Base-by-base conservation (phyloP, 176 grass and related monocot genomes). In the Tillandsia leiboldiana region DNA sequence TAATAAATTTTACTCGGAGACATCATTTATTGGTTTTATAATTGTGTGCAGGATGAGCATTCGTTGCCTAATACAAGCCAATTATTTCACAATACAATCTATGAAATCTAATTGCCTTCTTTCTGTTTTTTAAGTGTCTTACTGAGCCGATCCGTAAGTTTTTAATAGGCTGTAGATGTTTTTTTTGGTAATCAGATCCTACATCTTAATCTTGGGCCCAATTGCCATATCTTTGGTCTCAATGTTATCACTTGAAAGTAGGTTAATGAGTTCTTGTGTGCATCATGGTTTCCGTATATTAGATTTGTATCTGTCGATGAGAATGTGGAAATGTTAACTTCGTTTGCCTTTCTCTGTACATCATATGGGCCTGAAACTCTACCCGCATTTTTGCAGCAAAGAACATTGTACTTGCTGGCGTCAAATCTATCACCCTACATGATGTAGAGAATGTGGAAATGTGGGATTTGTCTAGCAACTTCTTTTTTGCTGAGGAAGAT, bases 381-480 rank as follows among this genome's bases (percentile, higher is more conserved):
- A 59, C 3, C 20, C 51, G 49, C 64, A 3, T 65, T 78, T 59
- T 59, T 83, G 65, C 90, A 93, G 90, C 90, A 63, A 93, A 93
- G 83, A 93, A 93, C 75, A 78, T 93, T 77, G 74, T 84, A 81
- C 80, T 93, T 64, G 86, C 83, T 12, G 90, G 90, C 64, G 80
- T 93, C 71, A 89, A 86, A 72, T 89, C 86, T 76, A 48, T 94
- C 51, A 89, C 86, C 59, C 71, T 94, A 58, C 90, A 94, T 73
- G 90, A 94, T 75, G 68, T 24, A 11, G 64, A 68, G 75, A 84
- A 79, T 86, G 85, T 86, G 33, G 85, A 88, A 68, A 78, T 89
- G 80, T 85, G 77, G 73, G 90, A 94, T 71, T 51, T 94, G 77
- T 94, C 90, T 11, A 69, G 83, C 64, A 94, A 89, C 77, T 94